Evolutionary conservation across 164 flowering plant genomes (phyloP).

Genomic region (Aristolochia contorta): DNA sequence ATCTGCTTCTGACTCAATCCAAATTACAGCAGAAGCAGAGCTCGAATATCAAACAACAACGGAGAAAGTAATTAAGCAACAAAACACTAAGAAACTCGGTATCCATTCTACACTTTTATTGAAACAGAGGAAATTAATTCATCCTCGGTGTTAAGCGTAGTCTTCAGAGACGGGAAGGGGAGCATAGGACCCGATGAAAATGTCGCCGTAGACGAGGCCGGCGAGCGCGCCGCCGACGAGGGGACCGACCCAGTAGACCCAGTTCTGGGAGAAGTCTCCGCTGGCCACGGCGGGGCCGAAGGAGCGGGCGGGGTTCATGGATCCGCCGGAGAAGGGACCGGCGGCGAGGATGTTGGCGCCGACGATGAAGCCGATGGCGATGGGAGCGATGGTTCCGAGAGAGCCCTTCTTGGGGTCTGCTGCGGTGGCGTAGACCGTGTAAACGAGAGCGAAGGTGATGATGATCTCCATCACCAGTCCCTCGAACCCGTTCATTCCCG

Average conservation of each 20-base stretch:
- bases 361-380: slow-evolving; percentile 68
- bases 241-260: slow-evolving; percentile 81
- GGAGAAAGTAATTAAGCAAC: too few species aligned
- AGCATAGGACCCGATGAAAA: slow-evolving; percentile 47
- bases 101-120: too few species aligned
- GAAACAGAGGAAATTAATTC: too few species aligned
- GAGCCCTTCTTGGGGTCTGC: slow-evolving; percentile 69
- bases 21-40: too few species aligned
- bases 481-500: slow-evolving; percentile 26
- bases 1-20: too few species aligned
- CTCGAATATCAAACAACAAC: too few species aligned
- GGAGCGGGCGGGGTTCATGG: slow-evolving; percentile 72
- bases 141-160: slow-evolving; percentile 13
- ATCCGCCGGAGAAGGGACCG: slow-evolving; percentile 60
- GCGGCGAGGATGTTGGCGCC: slow-evolving; percentile 71
- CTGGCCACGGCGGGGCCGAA: slow-evolving; percentile 63
- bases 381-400: slow-evolving; percentile 52
- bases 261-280: slow-evolving; percentile 34
- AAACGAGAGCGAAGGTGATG: slow-evolving; percentile 56
- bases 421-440: slow-evolving; percentile 71
- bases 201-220: slow-evolving; percentile 45
- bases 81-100: too few species aligned
- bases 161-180: slow-evolving; percentile 33
- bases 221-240: slow-evolving; percentile 59
- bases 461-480: slow-evolving; percentile 53